Conservation (phyloP, 768 basidiomycete species). For the Psilocybe subaeruginosa region DNA sequence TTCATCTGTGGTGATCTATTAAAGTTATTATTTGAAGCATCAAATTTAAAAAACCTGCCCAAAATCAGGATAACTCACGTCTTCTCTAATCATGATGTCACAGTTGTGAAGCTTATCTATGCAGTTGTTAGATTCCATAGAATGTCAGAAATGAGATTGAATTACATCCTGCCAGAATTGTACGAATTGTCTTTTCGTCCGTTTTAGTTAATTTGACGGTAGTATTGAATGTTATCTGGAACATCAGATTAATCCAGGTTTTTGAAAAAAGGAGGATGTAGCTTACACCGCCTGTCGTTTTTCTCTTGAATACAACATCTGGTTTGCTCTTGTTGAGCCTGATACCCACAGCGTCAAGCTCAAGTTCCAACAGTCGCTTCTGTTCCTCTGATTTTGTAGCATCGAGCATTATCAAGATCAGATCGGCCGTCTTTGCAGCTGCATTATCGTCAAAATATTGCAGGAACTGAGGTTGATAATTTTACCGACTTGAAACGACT, state of each 20-base stretch:
- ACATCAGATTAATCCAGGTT: conserved; percentile 4
- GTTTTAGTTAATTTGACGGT: conserved; percentile 95
- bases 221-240: conserved; percentile 85
- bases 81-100: conserved; percentile 98
- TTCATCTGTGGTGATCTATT: conserved; percentile 90
- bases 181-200: conserved; percentile 92
- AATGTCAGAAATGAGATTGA: conserved; percentile 12
- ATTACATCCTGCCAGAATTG: conserved; percentile 87
- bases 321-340: conserved; percentile 89
- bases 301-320: conserved; percentile 94
- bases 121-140: neutral
- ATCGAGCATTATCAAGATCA: conserved; percentile 92
- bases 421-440: conserved; percentile 90
- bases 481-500: conserved; percentile 82
- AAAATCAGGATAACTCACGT: conserved; percentile 53
- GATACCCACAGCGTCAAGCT: conserved; percentile 96
- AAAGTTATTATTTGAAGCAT: conserved; percentile 10
- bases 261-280: neutral
- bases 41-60: too few relatives aligned
- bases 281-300: conserved; percentile 88
- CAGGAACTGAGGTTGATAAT: neutral
- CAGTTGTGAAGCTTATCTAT: conserved; percentile 90
- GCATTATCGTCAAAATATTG: conserved; percentile 1
- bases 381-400: conserved; percentile 95
- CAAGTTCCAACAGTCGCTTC: conserved; percentile 82